Base-by-base conservation (phyloP, 805 yeast species). In the Torulaspora franciscae region DNA sequence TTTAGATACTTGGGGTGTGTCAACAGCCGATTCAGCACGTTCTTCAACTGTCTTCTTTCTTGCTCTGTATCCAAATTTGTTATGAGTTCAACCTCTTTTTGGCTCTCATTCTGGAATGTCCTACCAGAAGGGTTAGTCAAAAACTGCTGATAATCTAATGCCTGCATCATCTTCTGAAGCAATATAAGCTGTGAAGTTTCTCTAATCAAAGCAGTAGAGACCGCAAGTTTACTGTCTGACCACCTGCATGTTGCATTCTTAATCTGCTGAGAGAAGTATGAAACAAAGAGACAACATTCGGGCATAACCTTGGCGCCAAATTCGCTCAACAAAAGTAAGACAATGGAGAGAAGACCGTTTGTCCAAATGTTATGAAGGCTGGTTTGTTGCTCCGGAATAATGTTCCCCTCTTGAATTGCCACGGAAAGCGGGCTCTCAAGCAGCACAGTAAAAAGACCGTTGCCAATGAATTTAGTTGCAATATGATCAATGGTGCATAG, bases 1-100 rank as follows among this genome's bases (percentile, higher is more conserved):
- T 85, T 74, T 49, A 90, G 68, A 54, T 81, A 89, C 62, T 87
- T 88, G 10, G 95, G 96, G 65, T 90, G 97, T 23, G 90, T 82
- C 49, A 87, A 71, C 32, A 90, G 71, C 52, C 87, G 85, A 44
- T 77, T 83, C 45, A 89, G 66, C 8, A 83, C 77, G 34, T 73
- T 77, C 3, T 72, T 68, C 49, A 90, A 74, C 22, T 75, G 78
- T n/a, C 72, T 75, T 47, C 83, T 72, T 47, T 81, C 83, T 24
- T 74, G 70, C 28, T 69, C 72, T 1, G 76, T 71, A 45, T 83
- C 88, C 38, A 85, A 64, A 0, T 88, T 90, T 1, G 83, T 82
- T 59, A 79, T 55, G 17, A 65, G 55, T 29, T 61, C 68, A 17
- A 62, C 37, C 7, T 57, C 38, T 37, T 56, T 35, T 15, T 46